A percentile compares a stretch with the other conserved stretches of the same genome.
These are phyloP conservation scores for Margaritispora aquatica DNA, from an alignment of 495 filamentous ascomycete genomes.

Conservation along the genomic window DNA sequence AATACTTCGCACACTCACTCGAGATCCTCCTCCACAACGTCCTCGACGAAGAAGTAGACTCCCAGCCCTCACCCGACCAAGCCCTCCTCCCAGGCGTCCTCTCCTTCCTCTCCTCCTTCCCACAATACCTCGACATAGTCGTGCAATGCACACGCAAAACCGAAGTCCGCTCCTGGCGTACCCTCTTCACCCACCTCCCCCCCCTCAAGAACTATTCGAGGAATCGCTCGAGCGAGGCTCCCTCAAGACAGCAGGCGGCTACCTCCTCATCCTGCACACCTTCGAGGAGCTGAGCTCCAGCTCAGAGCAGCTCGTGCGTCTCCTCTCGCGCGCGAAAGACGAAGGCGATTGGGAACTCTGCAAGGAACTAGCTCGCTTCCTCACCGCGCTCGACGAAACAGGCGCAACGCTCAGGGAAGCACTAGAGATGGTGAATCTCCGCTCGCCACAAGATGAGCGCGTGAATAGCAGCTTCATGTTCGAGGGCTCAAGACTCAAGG, in stretches of 20 bases:
- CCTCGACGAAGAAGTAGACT: slow-evolving; percentile 89
- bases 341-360: slow-evolving; percentile 95
- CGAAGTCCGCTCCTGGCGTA: slow-evolving; percentile 90
- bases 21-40: slow-evolving; percentile 92
- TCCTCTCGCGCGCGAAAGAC: slow-evolving; percentile 74
- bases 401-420: slow-evolving; percentile 77
- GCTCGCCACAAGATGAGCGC: slow-evolving; percentile 34
- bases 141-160: slow-evolving; percentile 98
- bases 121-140: slow-evolving; percentile 86
- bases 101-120: slow-evolving; percentile 83
- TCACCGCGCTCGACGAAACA: slow-evolving; percentile 84
- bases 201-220: slow-evolving; percentile 86
- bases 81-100: slow-evolving; percentile 83
- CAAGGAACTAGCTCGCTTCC: slow-evolving; percentile 87
- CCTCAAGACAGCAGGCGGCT: slow-evolving; percentile 95
- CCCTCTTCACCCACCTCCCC: slow-evolving; percentile 87
- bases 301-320: slow-evolving; percentile 73
- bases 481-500: slow-evolving; percentile 40
- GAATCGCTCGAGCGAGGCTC: slow-evolving; percentile 74
- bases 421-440: slow-evolving; percentile 61
- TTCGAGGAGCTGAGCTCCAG: slow-evolving; percentile 78
- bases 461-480: slow-evolving; percentile 40
- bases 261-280: slow-evolving; percentile 90
- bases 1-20: slow-evolving; percentile 87
- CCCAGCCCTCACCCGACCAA: slow-evolving; percentile 54